Evolutionary conservation across 139 green algal genomes (phyloP).

Genomic region (Tetratostichococcus sp.): DNA sequence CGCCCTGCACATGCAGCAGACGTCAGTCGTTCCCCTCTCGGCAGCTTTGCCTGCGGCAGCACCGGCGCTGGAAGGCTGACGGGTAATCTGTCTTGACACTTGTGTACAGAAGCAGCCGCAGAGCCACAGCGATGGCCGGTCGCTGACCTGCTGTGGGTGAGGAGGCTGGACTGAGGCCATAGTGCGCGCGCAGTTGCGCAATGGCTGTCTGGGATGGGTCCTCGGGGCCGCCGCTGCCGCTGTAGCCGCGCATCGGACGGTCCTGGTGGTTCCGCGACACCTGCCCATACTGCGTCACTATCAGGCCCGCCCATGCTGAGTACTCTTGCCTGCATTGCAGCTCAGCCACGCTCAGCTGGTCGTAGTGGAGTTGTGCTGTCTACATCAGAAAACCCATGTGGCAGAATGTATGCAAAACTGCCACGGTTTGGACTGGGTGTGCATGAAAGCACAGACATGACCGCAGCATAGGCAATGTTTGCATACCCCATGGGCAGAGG

Average conservation of each 20-base stretch:
- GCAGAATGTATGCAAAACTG: too few species aligned
- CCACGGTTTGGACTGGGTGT: too few species aligned
- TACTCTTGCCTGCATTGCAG: slow-evolving; percentile 37
- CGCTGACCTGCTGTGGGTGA: neutral
- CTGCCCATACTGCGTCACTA: slow-evolving; percentile 49
- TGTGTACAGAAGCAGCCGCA: too few species aligned
- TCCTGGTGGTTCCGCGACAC: neutral
- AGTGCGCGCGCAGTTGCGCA: slow-evolving; percentile 37
- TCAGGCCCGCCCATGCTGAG: slow-evolving; percentile 54
- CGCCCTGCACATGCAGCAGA: neutral
- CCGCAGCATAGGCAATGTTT: too few species aligned
- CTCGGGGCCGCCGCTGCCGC: neutral
- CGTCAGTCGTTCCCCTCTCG: too few species aligned
- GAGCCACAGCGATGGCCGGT: too few species aligned
- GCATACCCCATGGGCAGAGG: slow-evolving; percentile 60
- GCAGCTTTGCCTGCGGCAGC: too few species aligned
- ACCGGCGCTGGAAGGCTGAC: too few species aligned
- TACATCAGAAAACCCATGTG: too few species aligned
- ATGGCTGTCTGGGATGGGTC: slow-evolving; percentile 21
- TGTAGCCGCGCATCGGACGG: neutral
- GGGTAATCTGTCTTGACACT: too few species aligned
- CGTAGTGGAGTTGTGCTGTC: neutral
- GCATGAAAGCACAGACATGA: neutral
- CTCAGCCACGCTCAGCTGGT: neutral
- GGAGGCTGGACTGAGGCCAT: slow-evolving; percentile 18